Conservation (phyloP, 164 flowering plant genomes). For the Nelumbo lutea region DNA sequence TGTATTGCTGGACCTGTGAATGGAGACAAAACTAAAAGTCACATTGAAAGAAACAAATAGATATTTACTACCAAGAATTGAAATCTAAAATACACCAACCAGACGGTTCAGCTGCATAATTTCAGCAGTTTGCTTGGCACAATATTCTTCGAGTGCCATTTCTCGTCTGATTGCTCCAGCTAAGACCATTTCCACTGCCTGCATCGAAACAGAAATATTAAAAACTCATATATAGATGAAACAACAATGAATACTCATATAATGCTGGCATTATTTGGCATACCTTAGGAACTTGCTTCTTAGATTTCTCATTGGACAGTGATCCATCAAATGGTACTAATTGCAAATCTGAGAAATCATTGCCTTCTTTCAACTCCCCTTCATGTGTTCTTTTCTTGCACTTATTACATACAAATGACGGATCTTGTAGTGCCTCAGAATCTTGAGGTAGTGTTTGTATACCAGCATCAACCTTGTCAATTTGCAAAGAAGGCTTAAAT, state of each 20-base stretch:
- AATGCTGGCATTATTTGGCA: conserved; percentile 12
- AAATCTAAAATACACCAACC: conserved; percentile 37
- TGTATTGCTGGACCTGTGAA: conserved; percentile 86
- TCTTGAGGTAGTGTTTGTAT: conserved; percentile 58
- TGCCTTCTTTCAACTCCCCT: conserved; percentile 30
- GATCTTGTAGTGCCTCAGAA: conserved; percentile 22
- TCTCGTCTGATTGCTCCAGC: conserved; percentile 96
- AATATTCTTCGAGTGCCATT: conserved; percentile 89
- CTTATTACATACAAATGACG: conserved; percentile 42
- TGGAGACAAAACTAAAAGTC: not conserved
- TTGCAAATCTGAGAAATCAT: conserved; percentile 45
- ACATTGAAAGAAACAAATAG: not conserved
- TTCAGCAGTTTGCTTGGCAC: conserved; percentile 75
- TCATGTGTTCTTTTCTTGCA: conserved; percentile 43
- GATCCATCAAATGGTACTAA: conserved; percentile 56
- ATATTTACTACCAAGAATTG: not conserved
- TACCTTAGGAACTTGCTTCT: conserved; percentile 79
- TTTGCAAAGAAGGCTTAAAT: conserved; percentile 33
- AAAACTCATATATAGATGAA: not conserved
- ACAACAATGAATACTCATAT: not conserved
- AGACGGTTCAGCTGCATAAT: conserved; percentile 83
- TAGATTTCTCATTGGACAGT: conserved; percentile 47
- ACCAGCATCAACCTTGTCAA: conserved; percentile 69
- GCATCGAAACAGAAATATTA: conserved; percentile 8
- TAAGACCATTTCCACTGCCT: conserved; percentile 96